These are phyloP conservation scores for Niveomyces coronatus DNA, from an alignment of 2,329 filamentous ascomycete genomes.

Conservation along the genomic window DNA sequence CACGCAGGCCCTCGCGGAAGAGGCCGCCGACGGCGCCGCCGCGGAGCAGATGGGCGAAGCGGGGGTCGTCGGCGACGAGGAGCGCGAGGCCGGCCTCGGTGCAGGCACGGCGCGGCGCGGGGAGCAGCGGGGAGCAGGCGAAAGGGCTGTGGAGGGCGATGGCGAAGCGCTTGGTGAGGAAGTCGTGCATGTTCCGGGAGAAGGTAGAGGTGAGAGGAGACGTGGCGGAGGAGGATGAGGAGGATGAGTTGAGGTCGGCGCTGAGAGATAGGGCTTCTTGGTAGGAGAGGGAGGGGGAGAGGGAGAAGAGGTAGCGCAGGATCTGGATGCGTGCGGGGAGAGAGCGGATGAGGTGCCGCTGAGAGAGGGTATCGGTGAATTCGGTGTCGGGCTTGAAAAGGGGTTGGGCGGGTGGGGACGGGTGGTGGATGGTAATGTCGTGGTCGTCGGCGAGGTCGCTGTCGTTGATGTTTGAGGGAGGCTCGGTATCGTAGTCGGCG, in stretches of 20 bases:
- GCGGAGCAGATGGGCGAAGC: conserved; percentile 28
- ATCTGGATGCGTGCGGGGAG: conserved; percentile 3
- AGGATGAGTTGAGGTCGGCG: background rate
- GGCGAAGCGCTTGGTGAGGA: conserved; percentile 42
- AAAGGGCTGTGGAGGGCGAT: conserved; percentile 43
- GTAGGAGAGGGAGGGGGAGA: conserved; percentile 4
- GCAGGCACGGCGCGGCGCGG: conserved; percentile 32
- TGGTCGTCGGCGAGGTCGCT: conserved; percentile 15
- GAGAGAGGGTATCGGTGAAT: conserved; percentile 1
- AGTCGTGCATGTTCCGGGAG: conserved; percentile 39
- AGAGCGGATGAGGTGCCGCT: background rate
- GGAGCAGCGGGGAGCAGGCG: conserved; percentile 30
- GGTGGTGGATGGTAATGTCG: too few species aligned
- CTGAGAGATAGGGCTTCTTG: conserved; percentile 3
- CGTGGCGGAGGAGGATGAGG: background rate
- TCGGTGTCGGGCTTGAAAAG: background rate
- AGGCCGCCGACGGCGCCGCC: conserved; percentile 28
- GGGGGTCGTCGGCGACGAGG: conserved; percentile 24
- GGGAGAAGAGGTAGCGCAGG: background rate
- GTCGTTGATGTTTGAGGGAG: conserved; percentile 27
- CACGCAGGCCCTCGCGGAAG: conserved; percentile 29
- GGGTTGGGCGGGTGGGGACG: too few species aligned
- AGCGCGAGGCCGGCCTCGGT: conserved; percentile 32
- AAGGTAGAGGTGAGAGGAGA: too few species aligned
- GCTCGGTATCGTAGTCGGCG: conserved; percentile 29